Evolutionary conservation across 169 alveolate genomes (phyloP), one percentile per base, ranked within the genome.

Genomic region (Babesia ovata): DNA sequence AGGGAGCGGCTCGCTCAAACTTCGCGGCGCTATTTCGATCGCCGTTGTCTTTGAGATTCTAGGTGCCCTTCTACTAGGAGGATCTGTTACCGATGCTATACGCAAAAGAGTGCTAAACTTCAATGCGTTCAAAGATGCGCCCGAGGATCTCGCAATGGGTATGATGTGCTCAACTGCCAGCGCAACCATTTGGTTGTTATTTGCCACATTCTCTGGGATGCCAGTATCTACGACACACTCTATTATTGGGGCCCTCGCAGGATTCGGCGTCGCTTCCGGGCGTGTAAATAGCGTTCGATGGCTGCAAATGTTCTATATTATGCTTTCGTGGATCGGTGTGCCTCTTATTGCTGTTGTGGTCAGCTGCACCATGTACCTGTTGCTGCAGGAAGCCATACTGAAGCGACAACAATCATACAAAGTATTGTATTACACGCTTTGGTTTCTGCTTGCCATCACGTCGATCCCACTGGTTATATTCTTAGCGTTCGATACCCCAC

Each of bases 161-260:
- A 93, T 92, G 96, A 61, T 89, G 79, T 75, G 92, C 69, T 78
- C 96, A 50, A 67, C 88, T 36, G 33, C 88, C 42, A 94, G 95
- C 36, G 91, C 95, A n/a, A 84, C 92, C 12, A 26, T 83, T 9
- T 93, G 96, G 95, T 84, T 93, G 53, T 70, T 88, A 36, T 52
- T 84, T 48, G 93, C 96, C 12, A 88, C 94, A 19, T 63, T 54
- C 53, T 24, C 86, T 21, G 92, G 94, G 19, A 61, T 92, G 36
- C 96, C 96, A 0, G 96, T 93, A 7, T 93, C 96, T n/a, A 93
- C 96, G 16, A 92, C 96, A 14, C 96, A 92, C 62, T 75, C 94
- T 56, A 91, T 93, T 49, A 66, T 93, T 16, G 95, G 96, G 9
- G 91, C 95, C 10, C 79, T 93, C 29, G 72, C 92, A n/a, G 95